Conservation (phyloP, 257 asterid species). For the Nyctanthes arbortristis region DNA sequence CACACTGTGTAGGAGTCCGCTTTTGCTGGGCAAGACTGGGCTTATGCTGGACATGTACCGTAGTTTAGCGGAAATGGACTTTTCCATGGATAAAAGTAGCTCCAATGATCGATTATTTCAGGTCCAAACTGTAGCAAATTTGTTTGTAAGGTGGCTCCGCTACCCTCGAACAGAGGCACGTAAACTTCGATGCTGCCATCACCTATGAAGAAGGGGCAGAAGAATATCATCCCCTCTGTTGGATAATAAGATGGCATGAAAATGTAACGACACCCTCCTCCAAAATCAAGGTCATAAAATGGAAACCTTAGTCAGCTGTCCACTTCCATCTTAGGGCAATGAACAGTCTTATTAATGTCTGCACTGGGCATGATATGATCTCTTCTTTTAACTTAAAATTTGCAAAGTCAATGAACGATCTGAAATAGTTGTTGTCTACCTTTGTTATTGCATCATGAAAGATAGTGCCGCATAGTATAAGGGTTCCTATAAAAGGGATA, state of each 20-base stretch:
- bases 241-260: too few relatives aligned
- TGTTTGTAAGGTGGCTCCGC: constrained; percentile 50
- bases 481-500: constrained; percentile 45
- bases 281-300: constrained; percentile 47
- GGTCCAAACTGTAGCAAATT: constrained; percentile 60
- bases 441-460: constrained; percentile 60
- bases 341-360: constrained; percentile 42
- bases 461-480: constrained; percentile 51
- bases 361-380: constrained; percentile 50
- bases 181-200: constrained; percentile 78
- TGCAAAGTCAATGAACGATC: constrained; percentile 77
- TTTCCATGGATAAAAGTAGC: too few relatives aligned
- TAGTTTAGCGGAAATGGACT: too few relatives aligned
- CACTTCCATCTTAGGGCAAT: constrained; percentile 79
- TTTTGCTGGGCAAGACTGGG: too few relatives aligned
- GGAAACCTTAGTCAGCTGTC: constrained; percentile 84
- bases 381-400: constrained; percentile 49
- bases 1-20: too few relatives aligned
- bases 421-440: constrained; percentile 64
- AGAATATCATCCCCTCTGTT: too few relatives aligned
- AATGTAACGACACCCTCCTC: constrained; percentile 33
- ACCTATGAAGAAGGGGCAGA: constrained; percentile 60
- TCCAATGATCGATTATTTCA: background rate
- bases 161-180: constrained; percentile 59
- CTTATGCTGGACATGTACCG: too few relatives aligned